Conservation (phyloP, 345 rosid genomes). For the Rhodomyrtus tomentosa region DNA sequence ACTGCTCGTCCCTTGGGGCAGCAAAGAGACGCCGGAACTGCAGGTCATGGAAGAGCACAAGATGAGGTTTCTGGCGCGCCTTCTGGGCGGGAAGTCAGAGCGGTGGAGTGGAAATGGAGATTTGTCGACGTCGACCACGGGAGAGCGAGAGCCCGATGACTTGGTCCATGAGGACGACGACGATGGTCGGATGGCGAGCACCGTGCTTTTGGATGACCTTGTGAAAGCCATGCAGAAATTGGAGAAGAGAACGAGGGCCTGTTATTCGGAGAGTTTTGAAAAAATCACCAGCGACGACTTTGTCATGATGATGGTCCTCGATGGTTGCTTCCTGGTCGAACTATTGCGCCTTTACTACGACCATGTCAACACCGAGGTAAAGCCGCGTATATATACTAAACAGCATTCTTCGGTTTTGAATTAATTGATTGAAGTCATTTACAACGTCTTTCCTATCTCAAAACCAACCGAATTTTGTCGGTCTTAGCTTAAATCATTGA, state of each 20-base stretch:
- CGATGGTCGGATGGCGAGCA: neutral
- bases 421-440: too few relatives aligned
- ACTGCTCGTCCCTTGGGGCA: neutral
- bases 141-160: neutral
- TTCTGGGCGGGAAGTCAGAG: constrained; percentile 1
- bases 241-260: neutral
- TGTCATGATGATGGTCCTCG: neutral
- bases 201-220: neutral
- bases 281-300: neutral
- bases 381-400: neutral
- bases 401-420: too few relatives aligned
- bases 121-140: neutral
- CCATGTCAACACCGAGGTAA: neutral
- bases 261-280: neutral
- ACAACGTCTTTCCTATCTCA: too few relatives aligned
- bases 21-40: neutral
- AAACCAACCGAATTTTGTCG: neutral
- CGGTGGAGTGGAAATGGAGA: neutral
- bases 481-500: neutral
- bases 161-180: neutral
- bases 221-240: neutral
- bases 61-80: constrained; percentile 2
- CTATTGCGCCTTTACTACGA: neutral
- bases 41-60: constrained; percentile 9
- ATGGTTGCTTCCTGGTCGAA: constrained; percentile 11